A percentile compares a stretch with the other conserved stretches of the same genome.
Conservation (phyloP, 2,329 filamentous ascomycete species). For the Curvularia eragrostidis region DNA sequence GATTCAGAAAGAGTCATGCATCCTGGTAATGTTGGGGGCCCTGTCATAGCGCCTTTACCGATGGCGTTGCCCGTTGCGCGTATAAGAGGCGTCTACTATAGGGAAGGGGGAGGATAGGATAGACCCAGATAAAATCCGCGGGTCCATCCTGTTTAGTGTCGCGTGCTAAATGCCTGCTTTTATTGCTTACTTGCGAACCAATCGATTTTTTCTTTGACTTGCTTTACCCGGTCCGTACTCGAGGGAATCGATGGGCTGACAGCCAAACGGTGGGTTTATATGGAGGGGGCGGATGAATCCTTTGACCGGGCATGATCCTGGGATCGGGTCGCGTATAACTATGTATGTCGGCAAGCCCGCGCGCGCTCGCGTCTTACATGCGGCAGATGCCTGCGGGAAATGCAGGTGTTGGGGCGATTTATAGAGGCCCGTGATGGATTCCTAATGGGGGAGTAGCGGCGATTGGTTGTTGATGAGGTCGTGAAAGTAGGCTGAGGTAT, state of each 20-base stretch:
- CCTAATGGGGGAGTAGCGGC: neutral
- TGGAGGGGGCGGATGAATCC: neutral
- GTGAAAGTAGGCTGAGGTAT: neutral
- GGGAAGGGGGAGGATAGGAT: neutral
- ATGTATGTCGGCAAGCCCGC: neutral
- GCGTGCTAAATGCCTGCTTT: neutral
- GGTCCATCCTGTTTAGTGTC: too few species aligned
- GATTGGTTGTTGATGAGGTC: neutral
- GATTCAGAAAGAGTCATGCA: neutral
- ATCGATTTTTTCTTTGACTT: neutral
- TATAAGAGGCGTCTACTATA: neutral
- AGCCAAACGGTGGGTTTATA: neutral
- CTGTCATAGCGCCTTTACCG: neutral
- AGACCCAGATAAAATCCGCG: too few species aligned
- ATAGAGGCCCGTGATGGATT: conserved; percentile 1
- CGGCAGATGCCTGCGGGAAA: neutral
- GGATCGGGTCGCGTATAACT: neutral
- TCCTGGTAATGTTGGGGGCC: neutral
- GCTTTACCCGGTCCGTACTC: neutral
- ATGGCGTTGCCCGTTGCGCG: neutral
- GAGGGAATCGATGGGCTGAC: neutral
- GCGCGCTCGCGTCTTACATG: neutral
- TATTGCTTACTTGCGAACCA: neutral
- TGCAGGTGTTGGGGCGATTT: neutral
- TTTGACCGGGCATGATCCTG: neutral